Percentiles rank a stretch among this genome's conserved stretches.
phyloP scores from a whole-genome alignment of 139 green algal genomes.

The Raphidocelis subcapitata region DNA sequence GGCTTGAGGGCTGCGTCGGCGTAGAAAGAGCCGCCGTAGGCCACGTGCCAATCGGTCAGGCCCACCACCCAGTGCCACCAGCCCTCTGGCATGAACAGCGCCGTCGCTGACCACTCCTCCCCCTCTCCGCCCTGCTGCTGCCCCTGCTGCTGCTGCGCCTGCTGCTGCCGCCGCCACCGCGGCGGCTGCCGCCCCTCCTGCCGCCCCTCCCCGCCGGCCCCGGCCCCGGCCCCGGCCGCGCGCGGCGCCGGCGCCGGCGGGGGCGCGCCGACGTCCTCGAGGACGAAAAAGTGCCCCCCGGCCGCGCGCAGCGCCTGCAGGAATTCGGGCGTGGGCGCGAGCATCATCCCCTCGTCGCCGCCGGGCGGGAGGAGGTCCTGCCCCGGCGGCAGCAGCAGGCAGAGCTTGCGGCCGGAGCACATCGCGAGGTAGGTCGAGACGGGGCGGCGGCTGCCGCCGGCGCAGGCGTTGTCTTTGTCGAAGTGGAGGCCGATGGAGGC shows the following conservation, averaged over 20 bases:
- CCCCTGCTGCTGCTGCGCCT: constrained; percentile 2
- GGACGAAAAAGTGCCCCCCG: constrained; percentile 28
- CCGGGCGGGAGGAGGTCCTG: constrained; percentile 25
- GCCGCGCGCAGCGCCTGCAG: constrained; percentile 6
- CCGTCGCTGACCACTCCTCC: constrained; percentile 3
- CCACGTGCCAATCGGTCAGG: constrained; percentile 27
- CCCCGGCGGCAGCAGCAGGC: constrained; percentile 22
- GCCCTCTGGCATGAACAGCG: constrained; percentile 23
- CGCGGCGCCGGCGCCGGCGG: no score
- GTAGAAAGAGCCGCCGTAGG: constrained; percentile 27
- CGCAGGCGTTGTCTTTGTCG: constrained; percentile 25
- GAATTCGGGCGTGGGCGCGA: constrained; percentile 12
- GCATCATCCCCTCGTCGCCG: constrained; percentile 9
- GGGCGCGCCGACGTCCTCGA: background rate
- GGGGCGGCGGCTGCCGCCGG: constrained; percentile 11
- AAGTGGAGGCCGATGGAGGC: constrained; percentile 25
- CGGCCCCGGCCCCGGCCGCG: background rate
- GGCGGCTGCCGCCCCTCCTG: no score
- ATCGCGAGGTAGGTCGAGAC: constrained; percentile 21
- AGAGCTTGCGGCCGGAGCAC: constrained; percentile 12
- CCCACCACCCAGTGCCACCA: constrained; percentile 33
- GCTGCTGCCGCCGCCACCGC: no score
- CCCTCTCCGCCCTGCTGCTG: background rate
- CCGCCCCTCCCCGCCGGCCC: background rate
- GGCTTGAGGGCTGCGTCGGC: background rate